Evolutionary conservation across 2,329 filamentous ascomycete genomes (phyloP), one percentile per base, ranked within the genome.

Genomic region (Cladosporium sp.): DNA sequence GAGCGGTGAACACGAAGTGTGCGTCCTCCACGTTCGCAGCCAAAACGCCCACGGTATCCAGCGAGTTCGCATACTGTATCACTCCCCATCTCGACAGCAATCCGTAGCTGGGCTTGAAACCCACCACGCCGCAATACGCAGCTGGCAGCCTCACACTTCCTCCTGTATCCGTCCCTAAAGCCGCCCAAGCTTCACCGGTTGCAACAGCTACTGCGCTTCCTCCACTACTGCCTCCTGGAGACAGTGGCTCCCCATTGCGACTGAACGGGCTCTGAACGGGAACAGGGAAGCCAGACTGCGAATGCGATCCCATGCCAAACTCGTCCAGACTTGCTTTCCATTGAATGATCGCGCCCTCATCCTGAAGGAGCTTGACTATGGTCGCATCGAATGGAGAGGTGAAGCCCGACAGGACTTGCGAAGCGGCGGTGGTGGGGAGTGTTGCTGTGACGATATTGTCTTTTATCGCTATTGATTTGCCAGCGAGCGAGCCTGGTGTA

Each of bases 241-340:
- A 94, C 24, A 84, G 71, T 20, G 73, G 32, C 4, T 58, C 51
- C 20, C 62, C 68, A 17, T 63, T 56, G 39, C 68, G 61, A 24
- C 68, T 75, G 53, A 77, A 72, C 7, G 74, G 77, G 60, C 82
- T 85, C 53, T 71, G 76, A 4, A 93, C 88, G 1, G 83, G 71
- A 1, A 89, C 89, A 65, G 86, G 84, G 56, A 79, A 74, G 0
- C 90, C 91, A 66, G 87, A 76, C 19, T 79, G 81, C 1, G 86
- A 88, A 69, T 96, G 87, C 8, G 91, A 95, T 2, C 91, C 91
- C 92, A 96, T 96, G 25, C 92, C 91, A 70, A 96, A 96, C 70
- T 96, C 94, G 74, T 97, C 94, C 79, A 97, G 85, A 70, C 96
- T 96, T 2, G 91, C 92, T 73, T 96, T 96, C 6, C 88, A 88